phyloP scores from a whole-genome alignment of 1,284 basidiomycete genomes.

The Cryptococcus maquisensis region DNA sequence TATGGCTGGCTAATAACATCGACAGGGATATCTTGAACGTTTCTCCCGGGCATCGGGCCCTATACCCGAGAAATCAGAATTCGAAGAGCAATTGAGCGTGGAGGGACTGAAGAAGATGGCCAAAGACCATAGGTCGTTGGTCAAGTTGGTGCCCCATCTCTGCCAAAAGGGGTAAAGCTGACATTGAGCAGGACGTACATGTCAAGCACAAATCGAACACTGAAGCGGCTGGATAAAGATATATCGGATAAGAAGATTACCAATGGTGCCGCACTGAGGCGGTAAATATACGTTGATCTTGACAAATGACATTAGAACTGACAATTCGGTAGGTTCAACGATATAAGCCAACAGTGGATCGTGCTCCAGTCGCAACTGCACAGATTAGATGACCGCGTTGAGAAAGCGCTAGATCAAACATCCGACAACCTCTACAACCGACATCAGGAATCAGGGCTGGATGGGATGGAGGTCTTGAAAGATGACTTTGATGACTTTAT shows the following conservation, averaged over 20 bases:
- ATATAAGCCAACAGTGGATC: conserved; percentile 29
- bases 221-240: conserved; percentile 89
- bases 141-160: neutral
- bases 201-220: conserved; percentile 83
- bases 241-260: conserved; percentile 84
- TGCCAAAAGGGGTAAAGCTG: conserved; percentile 50
- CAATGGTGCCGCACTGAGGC: conserved; percentile 86
- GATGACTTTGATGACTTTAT: conserved; percentile 6
- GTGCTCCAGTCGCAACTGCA: conserved; percentile 27
- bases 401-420: conserved; percentile 20
- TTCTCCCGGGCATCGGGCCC: conserved; percentile 19
- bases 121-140: conserved; percentile 28
- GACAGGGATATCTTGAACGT: conserved; percentile 30
- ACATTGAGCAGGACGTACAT: conserved; percentile 60
- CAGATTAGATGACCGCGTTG: conserved; percentile 31
- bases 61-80: conserved; percentile 19
- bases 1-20: conserved; percentile 1
- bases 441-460: neutral
- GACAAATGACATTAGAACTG: neutral
- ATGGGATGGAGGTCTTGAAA: conserved; percentile 24
- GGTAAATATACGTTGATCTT: conserved; percentile 46
- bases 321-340: conserved; percentile 18
- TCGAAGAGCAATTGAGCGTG: conserved; percentile 28
- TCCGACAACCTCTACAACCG: neutral
- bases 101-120: conserved; percentile 20